These are phyloP conservation scores for Trapa incisa DNA, from an alignment of 345 rosid species.

Conservation along the genomic window DNA sequence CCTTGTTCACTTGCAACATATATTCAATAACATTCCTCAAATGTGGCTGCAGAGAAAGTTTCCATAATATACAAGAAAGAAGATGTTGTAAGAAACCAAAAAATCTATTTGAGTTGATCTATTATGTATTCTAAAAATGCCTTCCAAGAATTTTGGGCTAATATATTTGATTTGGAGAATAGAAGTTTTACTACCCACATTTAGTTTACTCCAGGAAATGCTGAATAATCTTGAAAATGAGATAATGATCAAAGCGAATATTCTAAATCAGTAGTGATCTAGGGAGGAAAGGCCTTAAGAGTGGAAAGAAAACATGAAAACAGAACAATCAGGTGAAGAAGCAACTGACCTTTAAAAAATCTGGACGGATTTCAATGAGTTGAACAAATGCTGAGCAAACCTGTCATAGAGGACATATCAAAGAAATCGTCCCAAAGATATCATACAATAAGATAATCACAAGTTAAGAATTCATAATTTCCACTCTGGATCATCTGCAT, in stretches of 20 bases:
- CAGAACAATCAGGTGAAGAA: not conserved
- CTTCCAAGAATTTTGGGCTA: not conserved
- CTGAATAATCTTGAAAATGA: not conserved
- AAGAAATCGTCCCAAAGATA: not conserved
- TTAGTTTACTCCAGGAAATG: not conserved
- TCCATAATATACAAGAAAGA: not conserved
- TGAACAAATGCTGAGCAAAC: conserved; percentile 96
- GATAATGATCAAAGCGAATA: not conserved
- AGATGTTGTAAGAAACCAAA: not conserved
- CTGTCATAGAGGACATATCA: conserved; percentile 18
- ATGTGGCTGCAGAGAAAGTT: conserved; percentile 49
- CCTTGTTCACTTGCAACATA: conserved; percentile 91
- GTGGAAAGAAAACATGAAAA: not conserved
- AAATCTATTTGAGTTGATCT: not conserved
- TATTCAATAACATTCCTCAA: conserved; percentile 69
- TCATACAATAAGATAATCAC: not conserved
- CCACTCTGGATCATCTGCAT: not conserved
- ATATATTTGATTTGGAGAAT: not conserved
- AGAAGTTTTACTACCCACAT: not conserved
- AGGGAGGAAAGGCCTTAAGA: not conserved
- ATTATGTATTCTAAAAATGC: not conserved
- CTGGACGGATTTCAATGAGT: conserved; percentile 71
- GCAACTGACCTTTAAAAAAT: conserved; percentile 59
- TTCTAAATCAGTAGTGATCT: not conserved
- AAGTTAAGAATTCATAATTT: not conserved